These are phyloP conservation scores for Phlyctochytrium bullatum DNA, from an alignment of 192 early-diverging fungal genomes.

Conservation along the genomic window DNA sequence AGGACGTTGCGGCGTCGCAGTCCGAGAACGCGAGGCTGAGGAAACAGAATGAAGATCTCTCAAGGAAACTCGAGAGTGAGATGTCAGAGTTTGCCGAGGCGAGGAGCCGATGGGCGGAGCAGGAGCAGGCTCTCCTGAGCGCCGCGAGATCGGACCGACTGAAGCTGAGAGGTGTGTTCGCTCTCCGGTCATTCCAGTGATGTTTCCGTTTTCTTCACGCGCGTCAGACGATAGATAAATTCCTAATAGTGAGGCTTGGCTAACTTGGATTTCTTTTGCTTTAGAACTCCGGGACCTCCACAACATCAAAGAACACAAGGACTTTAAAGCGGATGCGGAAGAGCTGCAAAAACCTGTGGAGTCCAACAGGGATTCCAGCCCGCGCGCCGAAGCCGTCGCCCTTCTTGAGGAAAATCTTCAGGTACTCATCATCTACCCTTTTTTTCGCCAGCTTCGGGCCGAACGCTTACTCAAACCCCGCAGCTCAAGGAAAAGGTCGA, in stretches of 20 bases:
- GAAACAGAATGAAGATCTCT: conserved; percentile 13
- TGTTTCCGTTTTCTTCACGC: no score
- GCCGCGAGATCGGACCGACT: not conserved
- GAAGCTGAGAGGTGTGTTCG: conserved; percentile 6
- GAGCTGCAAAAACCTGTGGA: not conserved
- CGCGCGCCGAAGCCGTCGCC: not conserved
- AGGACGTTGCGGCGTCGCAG: not conserved
- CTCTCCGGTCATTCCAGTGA: no score
- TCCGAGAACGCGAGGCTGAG: conserved; percentile 16
- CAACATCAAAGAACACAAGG: not conserved
- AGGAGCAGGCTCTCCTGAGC: conserved; percentile 4
- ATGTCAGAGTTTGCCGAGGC: conserved; percentile 5
- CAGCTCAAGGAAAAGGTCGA: not conserved
- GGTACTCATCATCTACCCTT: not conserved
- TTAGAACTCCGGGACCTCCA: not conserved
- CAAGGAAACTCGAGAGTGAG: conserved; percentile 9
- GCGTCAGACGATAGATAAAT: no score
- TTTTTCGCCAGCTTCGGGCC: not conserved
- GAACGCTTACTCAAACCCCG: not conserved
- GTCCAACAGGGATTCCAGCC: not conserved
- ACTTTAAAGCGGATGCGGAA: not conserved
- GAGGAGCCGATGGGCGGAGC: not conserved
- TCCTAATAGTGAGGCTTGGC: no score
- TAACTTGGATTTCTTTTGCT: not conserved
- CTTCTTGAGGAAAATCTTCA: not conserved